Evolutionary conservation across 2,329 filamentous ascomycete genomes (phyloP).

Genomic region (Colletotrichum aenigma): DNA sequence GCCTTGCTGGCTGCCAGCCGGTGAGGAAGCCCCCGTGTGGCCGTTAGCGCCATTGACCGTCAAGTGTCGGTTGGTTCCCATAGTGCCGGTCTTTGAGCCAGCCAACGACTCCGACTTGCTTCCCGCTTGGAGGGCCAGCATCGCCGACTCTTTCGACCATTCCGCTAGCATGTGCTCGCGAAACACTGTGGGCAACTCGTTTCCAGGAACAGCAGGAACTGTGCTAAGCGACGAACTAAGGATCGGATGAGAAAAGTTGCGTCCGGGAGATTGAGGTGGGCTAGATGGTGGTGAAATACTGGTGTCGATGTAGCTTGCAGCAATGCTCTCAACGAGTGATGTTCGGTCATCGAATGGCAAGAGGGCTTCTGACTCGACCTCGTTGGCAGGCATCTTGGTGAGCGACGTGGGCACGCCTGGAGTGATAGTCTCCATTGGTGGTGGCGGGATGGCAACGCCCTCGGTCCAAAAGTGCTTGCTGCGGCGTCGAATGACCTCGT

Average conservation of each 20-base stretch:
- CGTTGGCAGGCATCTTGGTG: conserved; percentile 52
- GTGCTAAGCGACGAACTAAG: conserved; percentile 53
- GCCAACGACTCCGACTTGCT: conserved; percentile 76
- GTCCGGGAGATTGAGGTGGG: conserved; percentile 71
- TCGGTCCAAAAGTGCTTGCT: conserved; percentile 81
- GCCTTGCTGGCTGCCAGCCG: conserved; percentile 54
- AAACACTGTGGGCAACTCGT: conserved; percentile 69
- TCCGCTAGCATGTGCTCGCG: conserved; percentile 78
- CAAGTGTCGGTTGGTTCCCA: conserved; percentile 56
- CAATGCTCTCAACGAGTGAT: conserved; percentile 76
- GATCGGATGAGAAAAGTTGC: conserved; percentile 66
- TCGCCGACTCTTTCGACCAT: conserved; percentile 79
- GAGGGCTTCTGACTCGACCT: conserved; percentile 67
- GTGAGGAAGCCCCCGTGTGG: conserved; percentile 49
- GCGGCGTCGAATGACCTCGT: conserved; percentile 77
- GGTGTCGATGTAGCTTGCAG: conserved; percentile 69
- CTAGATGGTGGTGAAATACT: conserved; percentile 70
- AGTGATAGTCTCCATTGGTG: conserved; percentile 65
- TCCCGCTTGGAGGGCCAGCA: conserved; percentile 70
- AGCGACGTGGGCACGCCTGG: conserved; percentile 50
- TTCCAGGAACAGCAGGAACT: conserved; percentile 42
- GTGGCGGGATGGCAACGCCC: conserved; percentile 72
- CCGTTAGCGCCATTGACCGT: conserved; percentile 54
- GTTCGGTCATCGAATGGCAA: conserved; percentile 77
- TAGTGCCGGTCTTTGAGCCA: conserved; percentile 73